phyloP scores from a whole-genome alignment of 768 basidiomycete species.

The Rubroboletus satanas region DNA sequence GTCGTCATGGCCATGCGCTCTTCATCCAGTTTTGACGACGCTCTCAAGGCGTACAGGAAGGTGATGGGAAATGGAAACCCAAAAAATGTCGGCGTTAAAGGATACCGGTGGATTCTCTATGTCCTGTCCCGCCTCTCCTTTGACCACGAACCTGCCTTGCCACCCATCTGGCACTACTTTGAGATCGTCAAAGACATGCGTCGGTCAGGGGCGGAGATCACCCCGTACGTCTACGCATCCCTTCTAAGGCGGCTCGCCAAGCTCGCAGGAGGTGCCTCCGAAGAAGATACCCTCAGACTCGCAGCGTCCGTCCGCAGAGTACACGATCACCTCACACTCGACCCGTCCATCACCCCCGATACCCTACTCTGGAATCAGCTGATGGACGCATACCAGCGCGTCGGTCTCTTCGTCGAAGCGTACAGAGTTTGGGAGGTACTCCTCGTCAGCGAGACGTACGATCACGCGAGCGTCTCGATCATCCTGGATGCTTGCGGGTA shows the following conservation, averaged over 20 bases:
- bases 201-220: slow-evolving; percentile 52
- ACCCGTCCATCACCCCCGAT: slow-evolving; percentile 72
- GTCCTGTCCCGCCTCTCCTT: slow-evolving; percentile 60
- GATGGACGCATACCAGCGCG: slow-evolving; percentile 86
- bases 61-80: slow-evolving; percentile 29
- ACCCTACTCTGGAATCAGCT: slow-evolving; percentile 72
- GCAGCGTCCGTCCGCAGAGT: slow-evolving; percentile 54
- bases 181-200: slow-evolving; percentile 81
- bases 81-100: slow-evolving; percentile 47
- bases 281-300: slow-evolving; percentile 32
- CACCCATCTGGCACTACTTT: slow-evolving; percentile 56
- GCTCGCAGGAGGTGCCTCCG: slow-evolving; percentile 35
- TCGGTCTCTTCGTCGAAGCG: slow-evolving; percentile 65
- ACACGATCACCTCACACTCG: slow-evolving; percentile 76
- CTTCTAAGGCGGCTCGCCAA: slow-evolving; percentile 54
- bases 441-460: slow-evolving; percentile 52
- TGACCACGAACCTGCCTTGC: slow-evolving; percentile 36
- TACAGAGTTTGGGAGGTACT: slow-evolving; percentile 79
- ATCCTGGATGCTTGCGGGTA: slow-evolving; percentile 82
- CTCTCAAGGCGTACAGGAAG: slow-evolving; percentile 57
- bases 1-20: slow-evolving; percentile 66
- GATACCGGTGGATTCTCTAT: slow-evolving; percentile 61
- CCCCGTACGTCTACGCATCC: slow-evolving; percentile 61
- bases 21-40: slow-evolving; percentile 51
- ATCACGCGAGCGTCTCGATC: slow-evolving; percentile 70